Conservation (phyloP, 306 rosid species). For the Herpetospermum pedunculosum region DNA sequence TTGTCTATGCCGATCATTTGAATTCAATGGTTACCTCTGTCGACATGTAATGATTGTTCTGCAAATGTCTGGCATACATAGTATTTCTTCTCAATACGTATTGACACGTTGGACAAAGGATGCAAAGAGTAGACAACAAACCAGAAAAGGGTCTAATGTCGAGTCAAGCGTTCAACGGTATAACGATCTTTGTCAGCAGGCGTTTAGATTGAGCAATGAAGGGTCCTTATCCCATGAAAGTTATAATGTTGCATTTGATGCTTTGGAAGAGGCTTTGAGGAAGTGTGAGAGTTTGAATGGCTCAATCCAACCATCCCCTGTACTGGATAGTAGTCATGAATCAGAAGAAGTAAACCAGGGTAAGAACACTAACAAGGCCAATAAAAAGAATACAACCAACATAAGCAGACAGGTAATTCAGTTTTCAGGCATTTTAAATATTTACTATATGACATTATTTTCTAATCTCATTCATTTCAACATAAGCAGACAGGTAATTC, state of each 20-base stretch:
- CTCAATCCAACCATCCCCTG: constrained; percentile 15
- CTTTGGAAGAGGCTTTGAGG: constrained; percentile 32
- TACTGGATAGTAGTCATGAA: constrained; percentile 15
- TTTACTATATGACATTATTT: not conserved
- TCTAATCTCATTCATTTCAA: not conserved
- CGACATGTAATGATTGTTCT: constrained; percentile 38
- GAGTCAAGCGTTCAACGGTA: constrained; percentile 22
- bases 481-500: no score
- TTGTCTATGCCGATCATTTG: constrained; percentile 36
- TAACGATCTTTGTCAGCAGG: constrained; percentile 26
- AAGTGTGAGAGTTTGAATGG: constrained; percentile 23
- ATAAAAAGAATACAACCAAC: constrained; percentile 15
- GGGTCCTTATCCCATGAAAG: constrained; percentile 39
- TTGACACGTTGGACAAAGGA: constrained; percentile 35
- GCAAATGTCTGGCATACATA: constrained; percentile 34
- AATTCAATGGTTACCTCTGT: constrained; percentile 35
- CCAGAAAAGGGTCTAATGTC: constrained; percentile 1
- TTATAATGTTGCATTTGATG: constrained; percentile 25
- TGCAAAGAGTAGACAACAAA: constrained; percentile 23
- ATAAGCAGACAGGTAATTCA: constrained; percentile 23
- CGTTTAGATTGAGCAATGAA: constrained; percentile 33
- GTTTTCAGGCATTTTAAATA: constrained; percentile 1
- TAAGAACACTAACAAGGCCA: constrained; percentile 12
- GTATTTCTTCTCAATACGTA: constrained; percentile 33
- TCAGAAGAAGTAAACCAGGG: constrained; percentile 19